A percentile compares a stretch with the other conserved stretches of the same genome.
These are phyloP conservation scores for Mycena venus DNA, from an alignment of 768 basidiomycete species.

Conservation along the genomic window DNA sequence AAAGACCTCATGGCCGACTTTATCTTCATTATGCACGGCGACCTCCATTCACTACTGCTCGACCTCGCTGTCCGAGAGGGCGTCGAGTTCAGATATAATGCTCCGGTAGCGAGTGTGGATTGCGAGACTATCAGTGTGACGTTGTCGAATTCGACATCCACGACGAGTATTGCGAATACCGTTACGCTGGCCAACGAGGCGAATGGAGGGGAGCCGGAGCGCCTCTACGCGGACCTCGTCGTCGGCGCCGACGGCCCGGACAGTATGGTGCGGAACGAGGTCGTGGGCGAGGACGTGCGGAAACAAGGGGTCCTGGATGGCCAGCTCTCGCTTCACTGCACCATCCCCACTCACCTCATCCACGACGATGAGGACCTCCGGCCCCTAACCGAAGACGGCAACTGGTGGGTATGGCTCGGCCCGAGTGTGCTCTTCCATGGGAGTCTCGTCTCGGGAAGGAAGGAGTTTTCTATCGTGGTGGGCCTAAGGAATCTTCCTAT, in stretches of 20 bases:
- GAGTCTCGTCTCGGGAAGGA: constrained; percentile 43
- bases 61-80: constrained; percentile 62
- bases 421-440: constrained; percentile 42
- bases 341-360: constrained; percentile 47
- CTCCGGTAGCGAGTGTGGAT: constrained; percentile 50
- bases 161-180: no score
- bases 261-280: constrained; percentile 52
- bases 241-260: constrained; percentile 72
- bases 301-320: constrained; percentile 41
- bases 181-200: no score
- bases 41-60: constrained; percentile 62
- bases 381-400: constrained; percentile 40
- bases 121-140: constrained; percentile 49
- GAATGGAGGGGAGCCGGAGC: constrained; percentile 51
- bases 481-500: constrained; percentile 24
- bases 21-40: constrained; percentile 61
- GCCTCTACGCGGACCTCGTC: constrained; percentile 63
- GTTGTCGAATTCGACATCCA: no score
- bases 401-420: constrained; percentile 53
- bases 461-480: constrained; percentile 36
- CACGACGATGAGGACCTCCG: constrained; percentile 48
- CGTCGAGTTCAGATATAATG: constrained; percentile 59
- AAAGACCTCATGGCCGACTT: constrained; percentile 52
- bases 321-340: constrained; percentile 48
- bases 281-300: constrained; percentile 44